Conservation (phyloP, 192 early-diverging fungal genomes). For the Gryganskiella cystojenkinii region DNA sequence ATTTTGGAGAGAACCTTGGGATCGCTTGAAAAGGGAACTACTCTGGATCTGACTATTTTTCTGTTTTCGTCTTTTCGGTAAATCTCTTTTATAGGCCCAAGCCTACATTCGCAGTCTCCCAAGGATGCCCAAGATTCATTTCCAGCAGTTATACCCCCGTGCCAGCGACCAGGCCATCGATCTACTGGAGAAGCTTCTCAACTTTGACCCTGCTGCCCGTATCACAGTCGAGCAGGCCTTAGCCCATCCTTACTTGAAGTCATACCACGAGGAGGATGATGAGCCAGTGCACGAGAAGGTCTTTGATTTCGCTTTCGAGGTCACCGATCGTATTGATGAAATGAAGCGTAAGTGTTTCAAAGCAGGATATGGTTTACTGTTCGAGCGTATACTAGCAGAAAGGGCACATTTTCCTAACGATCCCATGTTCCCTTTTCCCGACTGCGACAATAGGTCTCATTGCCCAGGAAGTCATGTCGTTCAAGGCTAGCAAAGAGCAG, state of each 20-base stretch:
- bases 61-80: constrained; percentile 4
- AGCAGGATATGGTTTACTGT: neutral
- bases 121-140: constrained; percentile 90
- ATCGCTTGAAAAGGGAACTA: neutral
- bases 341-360: constrained; percentile 72
- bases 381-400: neutral
- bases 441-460: constrained; percentile 72
- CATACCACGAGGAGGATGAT: constrained; percentile 91
- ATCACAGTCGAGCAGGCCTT: constrained; percentile 95
- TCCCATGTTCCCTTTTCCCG: constrained; percentile 55
- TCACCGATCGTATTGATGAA: constrained; percentile 76
- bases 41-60: neutral
- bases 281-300: constrained; percentile 77
- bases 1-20: neutral
- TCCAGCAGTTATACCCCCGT: constrained; percentile 85
- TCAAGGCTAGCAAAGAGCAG: constrained; percentile 74
- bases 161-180: constrained; percentile 88
- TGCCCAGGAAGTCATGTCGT: constrained; percentile 83
- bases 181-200: constrained; percentile 85
- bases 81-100: constrained; percentile 73
- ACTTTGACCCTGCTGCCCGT: constrained; percentile 93
- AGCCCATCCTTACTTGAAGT: constrained; percentile 91
- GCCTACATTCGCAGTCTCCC: constrained; percentile 95
- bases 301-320: constrained; percentile 92
- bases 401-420: neutral